Evolutionary conservation across 768 basidiomycete genomes (phyloP), one percentile per base, ranked within the genome.

Genomic region (Termitomyces sp.): DNA sequence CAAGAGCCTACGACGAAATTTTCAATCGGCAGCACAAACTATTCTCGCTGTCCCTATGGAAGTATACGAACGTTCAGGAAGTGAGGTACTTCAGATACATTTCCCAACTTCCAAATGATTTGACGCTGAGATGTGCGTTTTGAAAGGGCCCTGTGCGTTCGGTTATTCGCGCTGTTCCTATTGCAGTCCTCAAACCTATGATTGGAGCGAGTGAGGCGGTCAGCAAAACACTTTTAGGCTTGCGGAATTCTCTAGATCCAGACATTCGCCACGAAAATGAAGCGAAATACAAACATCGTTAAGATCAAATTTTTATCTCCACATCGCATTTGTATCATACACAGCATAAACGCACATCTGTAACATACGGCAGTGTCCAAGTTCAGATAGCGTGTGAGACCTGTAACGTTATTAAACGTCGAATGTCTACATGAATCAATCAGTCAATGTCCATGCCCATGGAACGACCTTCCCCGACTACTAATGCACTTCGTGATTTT

Each of bases 41-140:
- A 98, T 99, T 61, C 81, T 99, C 40, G 96, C 97, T 0, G 93
- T 99, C 1, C 97, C 97, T 1, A 98, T 98, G 96, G 97, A 98
- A 72, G 94, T 98, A 12, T 96, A 98, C 66, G 97, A 99, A 73
- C 81, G 91, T 60, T 91, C 94, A 10, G 93, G 93, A 8, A 89
- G 88, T 58, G 92, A 97, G 82, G 95, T 90, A 64, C 66, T 82
- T 75, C 43, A 16, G 20, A 51, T 51, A 26, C 3, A 47, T 30
- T 32, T 12, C 50, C 18, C 13, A 6, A 30, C 30, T 43, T 36
- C 44, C 14, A 53, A 30, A 16, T 41, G 5, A n/a, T 7, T 20
- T 23, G 32, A 18, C 63, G 2, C 52, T 61, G 61, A 50, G 58
- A 62, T 47, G 51, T 32, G 28, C 32, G 41, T 64, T 55, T 55